phyloP scores from a whole-genome alignment of 345 rosid genomes.

The Abelmoschus esculentus region DNA sequence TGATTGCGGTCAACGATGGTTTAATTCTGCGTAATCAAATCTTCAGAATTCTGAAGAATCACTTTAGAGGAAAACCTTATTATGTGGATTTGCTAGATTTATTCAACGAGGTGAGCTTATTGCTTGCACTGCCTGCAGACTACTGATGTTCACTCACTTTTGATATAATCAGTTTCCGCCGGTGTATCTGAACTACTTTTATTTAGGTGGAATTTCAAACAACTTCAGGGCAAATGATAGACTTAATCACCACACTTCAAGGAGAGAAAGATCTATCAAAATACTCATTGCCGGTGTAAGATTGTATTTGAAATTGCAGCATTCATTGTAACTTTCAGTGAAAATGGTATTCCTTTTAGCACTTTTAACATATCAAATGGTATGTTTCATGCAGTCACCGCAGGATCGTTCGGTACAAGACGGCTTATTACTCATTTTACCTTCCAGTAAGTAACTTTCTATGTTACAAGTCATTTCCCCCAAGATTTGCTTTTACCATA shows the following conservation, averaged over 20 bases:
- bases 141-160: neutral
- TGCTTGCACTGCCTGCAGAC: neutral
- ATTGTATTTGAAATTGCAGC: slow-evolving; percentile 1
- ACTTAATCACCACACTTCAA: slow-evolving; percentile 56
- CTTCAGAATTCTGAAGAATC: slow-evolving; percentile 38
- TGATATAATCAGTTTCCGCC: neutral
- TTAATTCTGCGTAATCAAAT: slow-evolving; percentile 42
- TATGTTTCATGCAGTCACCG: slow-evolving; percentile 44
- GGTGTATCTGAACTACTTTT: neutral
- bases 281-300: slow-evolving; percentile 60
- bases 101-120: slow-evolving; percentile 42
- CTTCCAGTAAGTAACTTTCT: slow-evolving; percentile 56
- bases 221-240: slow-evolving; percentile 69
- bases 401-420: slow-evolving; percentile 69
- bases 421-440: slow-evolving; percentile 72
- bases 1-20: slow-evolving; percentile 56
- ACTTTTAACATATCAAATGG: neutral
- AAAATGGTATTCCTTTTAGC: neutral
- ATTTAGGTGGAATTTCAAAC: slow-evolving; percentile 71
- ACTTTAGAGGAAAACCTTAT: slow-evolving; percentile 43
- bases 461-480: neutral
- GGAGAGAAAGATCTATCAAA: slow-evolving; percentile 66
- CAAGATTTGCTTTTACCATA: neutral
- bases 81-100: slow-evolving; percentile 46
- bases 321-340: no score